Base-by-base conservation (phyloP, 768 basidiomycete genomes). In the Suillus brevipes region DNA sequence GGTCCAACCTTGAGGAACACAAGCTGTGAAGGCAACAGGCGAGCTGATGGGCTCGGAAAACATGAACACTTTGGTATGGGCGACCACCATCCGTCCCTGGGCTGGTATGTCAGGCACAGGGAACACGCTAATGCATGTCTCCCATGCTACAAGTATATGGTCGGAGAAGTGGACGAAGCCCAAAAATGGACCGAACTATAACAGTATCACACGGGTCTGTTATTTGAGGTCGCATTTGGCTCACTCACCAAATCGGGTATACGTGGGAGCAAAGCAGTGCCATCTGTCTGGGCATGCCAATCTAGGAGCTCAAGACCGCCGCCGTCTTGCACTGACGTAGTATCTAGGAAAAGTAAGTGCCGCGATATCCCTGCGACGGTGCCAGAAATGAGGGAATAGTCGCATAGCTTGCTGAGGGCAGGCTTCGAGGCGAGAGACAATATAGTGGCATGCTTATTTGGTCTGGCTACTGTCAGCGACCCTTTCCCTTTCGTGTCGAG, bases 21-120 rank as follows among this genome's bases (percentile, higher is more conserved):
- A 75, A 31, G 75, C 67, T 40, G 75, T 77, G 14, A 75, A 75
- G 18, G 68, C 74, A 4, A 77, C 37, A 1, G 74, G 74, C 10
- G 64, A 66, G 31, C 60, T 38, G 57, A 75, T 60, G 25, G 65
- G 60, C 53, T 77, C 74, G 25, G 67, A 68, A 38, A 77, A 72
- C 56, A 75, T 64, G 56, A 73, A 77, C 20, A 75, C 70, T 23
- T 70, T 70, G 10, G 49, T 65, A 25, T 65, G 72, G 12, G 75
- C 68, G 36, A 74, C 64, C 8, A 72, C 50, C 20, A 62, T 57
- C 47, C 59, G 74, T 2, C 70, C 73, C 3, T 70, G 67, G 6
- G 45, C 64, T 9, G 75, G 75, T 40, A 75, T 37, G 2, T 12
- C 37, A 1, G 74, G 75, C 7, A 75, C 20, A 0, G 68, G 65